These are phyloP conservation scores for Mucor sp. DNA, from an alignment of 371 early-diverging fungal genomes.

Conservation along the genomic window DNA sequence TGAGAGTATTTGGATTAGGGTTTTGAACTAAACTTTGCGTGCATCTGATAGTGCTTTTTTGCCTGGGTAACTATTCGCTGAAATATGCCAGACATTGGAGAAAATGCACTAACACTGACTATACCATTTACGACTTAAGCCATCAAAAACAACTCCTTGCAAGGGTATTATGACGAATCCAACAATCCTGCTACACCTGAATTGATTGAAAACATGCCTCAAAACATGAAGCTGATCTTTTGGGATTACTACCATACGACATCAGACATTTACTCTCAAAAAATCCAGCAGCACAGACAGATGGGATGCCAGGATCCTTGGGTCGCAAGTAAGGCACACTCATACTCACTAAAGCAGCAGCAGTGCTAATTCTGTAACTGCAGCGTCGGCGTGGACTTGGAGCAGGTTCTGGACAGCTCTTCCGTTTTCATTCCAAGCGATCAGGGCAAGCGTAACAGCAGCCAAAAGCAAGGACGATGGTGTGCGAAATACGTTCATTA, in stretches of 20 bases:
- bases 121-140: slow-evolving; percentile 43
- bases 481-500: slow-evolving; percentile 77
- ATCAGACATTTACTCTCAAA: slow-evolving; percentile 69
- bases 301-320: slow-evolving; percentile 80
- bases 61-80: slow-evolving; percentile 36
- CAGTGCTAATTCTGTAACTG: not conserved
- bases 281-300: slow-evolving; percentile 81
- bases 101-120: slow-evolving; percentile 6
- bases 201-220: slow-evolving; percentile 62
- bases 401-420: slow-evolving; percentile 82
- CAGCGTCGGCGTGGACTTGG: slow-evolving; percentile 81
- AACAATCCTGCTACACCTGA: slow-evolving; percentile 60
- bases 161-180: slow-evolving; percentile 77
- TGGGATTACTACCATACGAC: slow-evolving; percentile 89
- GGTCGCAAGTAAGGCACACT: slow-evolving; percentile 60
- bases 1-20: not conserved
- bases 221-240: slow-evolving; percentile 74
- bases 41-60: slow-evolving; percentile 58
- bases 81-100: not conserved
- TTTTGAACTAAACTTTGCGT: not conserved
- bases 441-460: slow-evolving; percentile 74
- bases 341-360: not conserved
- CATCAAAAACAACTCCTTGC: slow-evolving; percentile 75
- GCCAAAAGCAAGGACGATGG: slow-evolving; percentile 61
- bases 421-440: slow-evolving; percentile 78